phyloP scores from a whole-genome alignment of 2,329 filamentous ascomycete genomes.

The Monosporascus sp. region DNA sequence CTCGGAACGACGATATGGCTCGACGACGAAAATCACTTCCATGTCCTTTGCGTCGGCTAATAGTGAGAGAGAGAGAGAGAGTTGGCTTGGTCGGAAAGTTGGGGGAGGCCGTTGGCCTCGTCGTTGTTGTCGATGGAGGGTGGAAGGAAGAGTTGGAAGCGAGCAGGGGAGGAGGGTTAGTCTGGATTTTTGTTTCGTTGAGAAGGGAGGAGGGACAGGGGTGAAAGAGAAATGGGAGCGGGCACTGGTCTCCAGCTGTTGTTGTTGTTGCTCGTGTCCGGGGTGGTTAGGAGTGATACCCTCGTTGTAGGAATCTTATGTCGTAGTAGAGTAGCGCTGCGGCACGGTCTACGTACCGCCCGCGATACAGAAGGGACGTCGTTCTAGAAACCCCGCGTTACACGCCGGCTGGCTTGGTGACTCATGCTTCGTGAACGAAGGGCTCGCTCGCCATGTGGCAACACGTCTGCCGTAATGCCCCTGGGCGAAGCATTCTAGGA shows the following conservation, averaged over 20 bases:
- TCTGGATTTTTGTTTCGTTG: background rate
- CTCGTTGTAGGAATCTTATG: background rate
- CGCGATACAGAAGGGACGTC: background rate
- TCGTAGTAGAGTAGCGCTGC: background rate
- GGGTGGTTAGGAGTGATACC: background rate
- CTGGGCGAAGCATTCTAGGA: too few relatives aligned
- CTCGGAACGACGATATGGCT: slow-evolving; percentile 2
- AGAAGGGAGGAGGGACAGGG: background rate
- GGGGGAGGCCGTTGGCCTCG: too few relatives aligned
- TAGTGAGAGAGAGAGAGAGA: background rate
- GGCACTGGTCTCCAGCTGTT: background rate
- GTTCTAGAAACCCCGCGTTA: background rate
- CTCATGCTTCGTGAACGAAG: too few relatives aligned
- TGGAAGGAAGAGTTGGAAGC: background rate
- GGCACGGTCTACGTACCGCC: background rate
- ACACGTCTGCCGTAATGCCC: too few relatives aligned
- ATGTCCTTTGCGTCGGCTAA: background rate
- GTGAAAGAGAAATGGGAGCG: background rate
- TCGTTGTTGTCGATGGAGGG: background rate
- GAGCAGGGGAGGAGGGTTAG: background rate
- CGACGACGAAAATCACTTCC: background rate
- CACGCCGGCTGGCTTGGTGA: too few relatives aligned
- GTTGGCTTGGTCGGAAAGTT: too few relatives aligned
- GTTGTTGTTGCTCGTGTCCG: background rate
- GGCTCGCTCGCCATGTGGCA: too few relatives aligned